These are phyloP conservation scores for Scytalidium sp. DNA, from an alignment of 2,329 filamentous ascomycete species.

Conservation along the genomic window DNA sequence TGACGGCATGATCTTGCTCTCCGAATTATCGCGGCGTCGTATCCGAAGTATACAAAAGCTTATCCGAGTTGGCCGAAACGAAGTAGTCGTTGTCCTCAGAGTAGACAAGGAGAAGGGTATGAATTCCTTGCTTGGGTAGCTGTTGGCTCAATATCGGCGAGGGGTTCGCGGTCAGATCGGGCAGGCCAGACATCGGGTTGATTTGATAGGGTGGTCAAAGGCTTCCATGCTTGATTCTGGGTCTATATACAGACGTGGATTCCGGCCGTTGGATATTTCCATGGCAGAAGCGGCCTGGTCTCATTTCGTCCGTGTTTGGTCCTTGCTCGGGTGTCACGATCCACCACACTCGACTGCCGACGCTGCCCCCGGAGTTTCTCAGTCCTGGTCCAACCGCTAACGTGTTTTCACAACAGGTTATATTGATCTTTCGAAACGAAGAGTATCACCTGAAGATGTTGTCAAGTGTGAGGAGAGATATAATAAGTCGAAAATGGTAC, in stretches of 20 bases:
- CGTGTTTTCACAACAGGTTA: slow-evolving; percentile 58
- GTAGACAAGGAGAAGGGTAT: slow-evolving; percentile 98
- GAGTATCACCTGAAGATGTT: slow-evolving; percentile 96
- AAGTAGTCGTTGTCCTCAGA: slow-evolving; percentile 96
- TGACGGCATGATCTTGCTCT: slow-evolving; percentile 99
- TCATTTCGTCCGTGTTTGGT: no score
- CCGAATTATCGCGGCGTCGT: slow-evolving; percentile 94
- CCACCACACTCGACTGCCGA: no score
- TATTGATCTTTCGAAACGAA: slow-evolving; percentile 97
- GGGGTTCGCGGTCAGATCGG: slow-evolving; percentile 2
- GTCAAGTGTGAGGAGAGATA: slow-evolving; percentile 98
- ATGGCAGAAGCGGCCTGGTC: no score
- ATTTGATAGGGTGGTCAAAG: no score
- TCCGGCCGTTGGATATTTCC: no score
- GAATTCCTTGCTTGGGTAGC: slow-evolving; percentile 13
- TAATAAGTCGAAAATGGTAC: slow-evolving; percentile 99
- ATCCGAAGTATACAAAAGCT: slow-evolving; percentile 99
- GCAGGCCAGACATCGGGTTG: no score
- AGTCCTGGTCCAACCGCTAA: not conserved
- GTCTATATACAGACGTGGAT: no score
- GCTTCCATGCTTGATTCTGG: no score
- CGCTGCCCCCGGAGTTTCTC: not conserved
- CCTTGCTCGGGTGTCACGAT: no score
- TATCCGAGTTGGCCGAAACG: slow-evolving; percentile 95
- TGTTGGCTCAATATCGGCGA: no score